Evolutionary conservation across 2,329 filamentous ascomycete genomes (phyloP).

Genomic region (Aspergillus jensenii): DNA sequence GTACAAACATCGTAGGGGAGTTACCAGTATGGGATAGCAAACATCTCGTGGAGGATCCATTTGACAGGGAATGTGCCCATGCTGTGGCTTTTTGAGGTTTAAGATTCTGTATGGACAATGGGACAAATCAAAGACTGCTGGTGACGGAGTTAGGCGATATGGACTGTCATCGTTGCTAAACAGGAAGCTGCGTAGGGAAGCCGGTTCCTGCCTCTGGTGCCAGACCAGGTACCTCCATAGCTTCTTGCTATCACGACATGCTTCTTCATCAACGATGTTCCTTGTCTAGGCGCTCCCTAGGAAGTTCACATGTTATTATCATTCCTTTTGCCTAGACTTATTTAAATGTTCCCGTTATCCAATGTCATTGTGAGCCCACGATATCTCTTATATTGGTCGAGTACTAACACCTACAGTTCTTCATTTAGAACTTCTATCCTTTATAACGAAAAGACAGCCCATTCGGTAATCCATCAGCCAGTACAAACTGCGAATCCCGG

Average conservation of each 20-base stretch:
- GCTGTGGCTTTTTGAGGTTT: no score
- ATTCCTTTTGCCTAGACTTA: neutral
- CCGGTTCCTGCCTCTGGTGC: no score
- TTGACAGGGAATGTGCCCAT: no score
- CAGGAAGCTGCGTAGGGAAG: no score
- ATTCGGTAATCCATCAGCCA: neutral
- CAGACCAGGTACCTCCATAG: neutral
- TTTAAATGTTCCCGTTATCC: neutral
- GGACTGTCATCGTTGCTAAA: no score
- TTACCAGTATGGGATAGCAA: no score
- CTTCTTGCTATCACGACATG: neutral
- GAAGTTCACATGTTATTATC: neutral
- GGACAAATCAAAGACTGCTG: no score
- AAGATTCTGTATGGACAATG: no score
- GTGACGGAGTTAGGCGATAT: no score
- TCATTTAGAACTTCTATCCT: constrained; percentile 10
- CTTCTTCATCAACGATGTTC: neutral
- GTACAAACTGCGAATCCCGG: neutral
- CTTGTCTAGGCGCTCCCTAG: neutral
- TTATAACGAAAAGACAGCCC: neutral
- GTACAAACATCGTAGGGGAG: no score
- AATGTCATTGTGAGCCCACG: constrained; percentile 4
- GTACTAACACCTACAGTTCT: neutral
- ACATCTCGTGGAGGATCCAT: no score
- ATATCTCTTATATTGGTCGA: neutral